These are phyloP conservation scores for Lunasporangiospora selenospora DNA, from an alignment of 192 early-diverging fungal genomes.

Conservation along the genomic window DNA sequence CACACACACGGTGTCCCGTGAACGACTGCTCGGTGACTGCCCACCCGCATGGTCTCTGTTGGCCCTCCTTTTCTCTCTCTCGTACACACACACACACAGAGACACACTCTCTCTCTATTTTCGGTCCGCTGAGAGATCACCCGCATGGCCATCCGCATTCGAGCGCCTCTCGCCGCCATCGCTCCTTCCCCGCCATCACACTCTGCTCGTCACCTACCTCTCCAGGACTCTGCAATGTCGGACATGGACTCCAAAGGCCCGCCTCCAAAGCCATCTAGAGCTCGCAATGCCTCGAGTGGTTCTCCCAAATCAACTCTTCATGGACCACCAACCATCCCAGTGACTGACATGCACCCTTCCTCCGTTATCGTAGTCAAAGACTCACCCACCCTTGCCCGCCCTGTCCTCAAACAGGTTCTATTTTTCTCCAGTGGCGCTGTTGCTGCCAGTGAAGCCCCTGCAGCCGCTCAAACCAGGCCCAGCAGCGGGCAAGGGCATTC, in stretches of 20 bases:
- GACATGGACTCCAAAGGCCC: conserved; percentile 16
- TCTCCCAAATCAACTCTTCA: conserved; percentile 3
- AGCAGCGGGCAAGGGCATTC: neutral
- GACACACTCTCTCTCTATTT: neutral
- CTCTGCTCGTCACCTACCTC: neutral
- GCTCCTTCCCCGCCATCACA: neutral
- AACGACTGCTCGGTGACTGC: no score
- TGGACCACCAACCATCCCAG: neutral
- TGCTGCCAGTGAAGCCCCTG: no score
- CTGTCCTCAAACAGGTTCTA: neutral
- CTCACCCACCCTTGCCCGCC: conserved; percentile 9
- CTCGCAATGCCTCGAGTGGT: conserved; percentile 13
- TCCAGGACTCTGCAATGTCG: neutral
- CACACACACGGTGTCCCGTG: no score
- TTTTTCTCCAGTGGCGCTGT: no score
- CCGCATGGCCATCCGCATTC: neutral
- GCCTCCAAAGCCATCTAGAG: conserved; percentile 33
- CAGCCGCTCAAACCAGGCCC: neutral
- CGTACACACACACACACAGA: neutral
- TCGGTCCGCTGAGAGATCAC: neutral
- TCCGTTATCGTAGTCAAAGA: conserved; percentile 12
- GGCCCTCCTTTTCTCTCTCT: conserved; percentile 3
- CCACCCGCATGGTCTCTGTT: no score
- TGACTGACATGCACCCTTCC: neutral
- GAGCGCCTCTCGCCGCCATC: neutral